These are phyloP conservation scores for Claviceps pusilla DNA, from an alignment of 2,329 filamentous ascomycete genomes.

Conservation along the genomic window DNA sequence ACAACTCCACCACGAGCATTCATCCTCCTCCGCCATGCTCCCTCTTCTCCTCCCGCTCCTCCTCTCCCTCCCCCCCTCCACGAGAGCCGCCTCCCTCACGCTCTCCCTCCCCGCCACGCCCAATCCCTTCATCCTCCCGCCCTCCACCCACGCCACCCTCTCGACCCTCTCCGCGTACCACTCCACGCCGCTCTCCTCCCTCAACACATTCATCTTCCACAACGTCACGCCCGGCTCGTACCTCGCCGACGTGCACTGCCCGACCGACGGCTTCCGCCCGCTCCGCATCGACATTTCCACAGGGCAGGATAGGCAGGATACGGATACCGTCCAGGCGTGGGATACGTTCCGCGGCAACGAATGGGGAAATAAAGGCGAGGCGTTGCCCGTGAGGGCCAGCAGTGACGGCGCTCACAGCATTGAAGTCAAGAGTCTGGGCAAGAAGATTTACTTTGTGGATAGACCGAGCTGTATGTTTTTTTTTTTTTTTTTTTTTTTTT, in stretches of 20 bases:
- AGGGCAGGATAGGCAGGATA: constrained; percentile 19
- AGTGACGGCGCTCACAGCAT: constrained; percentile 25
- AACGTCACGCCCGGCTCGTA: constrained; percentile 62
- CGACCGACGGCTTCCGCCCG: constrained; percentile 61
- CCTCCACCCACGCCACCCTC: constrained; percentile 51
- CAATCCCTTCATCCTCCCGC: constrained; percentile 41
- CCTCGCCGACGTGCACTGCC: constrained; percentile 64
- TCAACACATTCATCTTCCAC: constrained; percentile 61
- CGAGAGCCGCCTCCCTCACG: constrained; percentile 20
- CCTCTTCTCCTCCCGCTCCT: constrained; percentile 18
- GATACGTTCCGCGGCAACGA: constrained; percentile 81
- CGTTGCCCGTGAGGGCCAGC: constrained; percentile 25
- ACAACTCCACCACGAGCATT: not conserved
- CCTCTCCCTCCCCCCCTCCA: constrained; percentile 10
- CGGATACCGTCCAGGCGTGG: constrained; percentile 42
- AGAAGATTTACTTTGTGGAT: constrained; percentile 64
- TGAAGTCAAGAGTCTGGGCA: constrained; percentile 44
- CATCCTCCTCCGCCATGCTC: constrained; percentile 15
- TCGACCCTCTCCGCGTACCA: constrained; percentile 23
- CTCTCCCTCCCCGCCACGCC: constrained; percentile 32
- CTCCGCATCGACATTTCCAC: constrained; percentile 58
- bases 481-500: not conserved
- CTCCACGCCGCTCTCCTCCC: constrained; percentile 48
- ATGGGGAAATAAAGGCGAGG: constrained; percentile 73
- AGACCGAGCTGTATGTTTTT: constrained; percentile 54